phyloP scores from a whole-genome alignment of 148 eudicot genomes.

The Spergularia marina region DNA sequence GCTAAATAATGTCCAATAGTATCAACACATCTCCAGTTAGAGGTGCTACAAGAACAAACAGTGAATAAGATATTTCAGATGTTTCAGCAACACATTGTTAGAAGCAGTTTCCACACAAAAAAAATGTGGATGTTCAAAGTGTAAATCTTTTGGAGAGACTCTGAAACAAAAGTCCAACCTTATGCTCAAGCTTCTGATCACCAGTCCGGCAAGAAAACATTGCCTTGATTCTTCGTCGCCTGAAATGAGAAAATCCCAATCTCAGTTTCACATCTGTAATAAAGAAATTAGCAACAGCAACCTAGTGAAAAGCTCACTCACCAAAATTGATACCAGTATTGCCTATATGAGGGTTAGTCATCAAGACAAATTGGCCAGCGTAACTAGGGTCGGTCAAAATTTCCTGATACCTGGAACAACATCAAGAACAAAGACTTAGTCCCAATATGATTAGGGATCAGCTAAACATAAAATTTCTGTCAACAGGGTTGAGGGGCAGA shows the following conservation, averaged over 20 bases:
- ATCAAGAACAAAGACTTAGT: not conserved
- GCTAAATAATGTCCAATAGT: slow-evolving; percentile 80
- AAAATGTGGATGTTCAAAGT: no score
- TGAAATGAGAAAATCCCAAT: slow-evolving; percentile 26
- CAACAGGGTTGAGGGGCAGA: not conserved
- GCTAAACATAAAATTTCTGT: not conserved
- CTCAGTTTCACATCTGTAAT: slow-evolving; percentile 9
- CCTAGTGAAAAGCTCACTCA: slow-evolving; percentile 31
- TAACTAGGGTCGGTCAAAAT: slow-evolving; percentile 98
- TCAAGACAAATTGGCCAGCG: slow-evolving; percentile 97
- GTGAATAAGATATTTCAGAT: not conserved
- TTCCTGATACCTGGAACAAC: slow-evolving; percentile 75
- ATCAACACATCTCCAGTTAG: slow-evolving; percentile 84
- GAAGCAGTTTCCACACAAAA: no score
- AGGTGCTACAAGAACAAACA: slow-evolving; percentile 51
- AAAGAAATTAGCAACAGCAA: slow-evolving; percentile 2
- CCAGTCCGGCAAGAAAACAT: slow-evolving; percentile 87
- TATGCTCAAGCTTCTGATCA: slow-evolving; percentile 86
- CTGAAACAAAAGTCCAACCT: slow-evolving; percentile 40
- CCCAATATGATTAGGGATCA: not conserved
- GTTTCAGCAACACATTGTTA: not conserved
- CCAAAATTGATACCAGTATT: slow-evolving; percentile 95
- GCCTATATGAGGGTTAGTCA: slow-evolving; percentile 97
- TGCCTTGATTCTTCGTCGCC: slow-evolving; percentile 91
- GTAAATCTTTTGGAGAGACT: not conserved